phyloP scores from a whole-genome alignment of 2,329 filamentous ascomycete species.

The Alternaria viburni region DNA sequence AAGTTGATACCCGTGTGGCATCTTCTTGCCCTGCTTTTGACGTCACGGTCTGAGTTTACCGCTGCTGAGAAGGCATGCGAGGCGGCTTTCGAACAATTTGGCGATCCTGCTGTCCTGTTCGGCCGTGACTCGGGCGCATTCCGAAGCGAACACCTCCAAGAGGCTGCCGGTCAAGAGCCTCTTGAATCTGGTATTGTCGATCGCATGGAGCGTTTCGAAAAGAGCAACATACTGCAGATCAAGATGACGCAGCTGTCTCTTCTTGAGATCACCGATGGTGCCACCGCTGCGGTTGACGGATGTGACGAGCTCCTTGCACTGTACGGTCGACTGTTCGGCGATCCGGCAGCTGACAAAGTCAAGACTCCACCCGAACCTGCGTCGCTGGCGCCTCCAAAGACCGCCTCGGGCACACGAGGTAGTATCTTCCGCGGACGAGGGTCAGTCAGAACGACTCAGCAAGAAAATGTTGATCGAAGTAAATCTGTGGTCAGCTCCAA shows the following conservation, averaged over 20 bases:
- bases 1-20: constrained; percentile 87
- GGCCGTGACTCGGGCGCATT: constrained; percentile 62
- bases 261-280: constrained; percentile 81
- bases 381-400: constrained; percentile 63
- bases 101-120: constrained; percentile 72
- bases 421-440: constrained; percentile 73
- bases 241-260: constrained; percentile 94
- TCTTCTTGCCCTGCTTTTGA: constrained; percentile 82
- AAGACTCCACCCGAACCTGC: constrained; percentile 52
- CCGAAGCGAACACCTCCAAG: constrained; percentile 71
- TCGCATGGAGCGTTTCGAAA: constrained; percentile 82
- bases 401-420: constrained; percentile 71
- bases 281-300: constrained; percentile 84
- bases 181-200: constrained; percentile 66
- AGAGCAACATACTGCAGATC: constrained; percentile 86
- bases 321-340: constrained; percentile 81
- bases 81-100: constrained; percentile 89
- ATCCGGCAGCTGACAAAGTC: constrained; percentile 50
- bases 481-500: constrained; percentile 35
- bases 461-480: constrained; percentile 26
- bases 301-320: constrained; percentile 83
- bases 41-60: constrained; percentile 82
- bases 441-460: constrained; percentile 36
- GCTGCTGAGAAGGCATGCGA: constrained; percentile 85
- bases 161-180: constrained; percentile 22